A percentile compares a stretch with the other conserved stretches of the same genome.
Evolutionary conservation across 78 protist genomes (phyloP).

Genomic region (Monocercomonoides exilis): DNA sequence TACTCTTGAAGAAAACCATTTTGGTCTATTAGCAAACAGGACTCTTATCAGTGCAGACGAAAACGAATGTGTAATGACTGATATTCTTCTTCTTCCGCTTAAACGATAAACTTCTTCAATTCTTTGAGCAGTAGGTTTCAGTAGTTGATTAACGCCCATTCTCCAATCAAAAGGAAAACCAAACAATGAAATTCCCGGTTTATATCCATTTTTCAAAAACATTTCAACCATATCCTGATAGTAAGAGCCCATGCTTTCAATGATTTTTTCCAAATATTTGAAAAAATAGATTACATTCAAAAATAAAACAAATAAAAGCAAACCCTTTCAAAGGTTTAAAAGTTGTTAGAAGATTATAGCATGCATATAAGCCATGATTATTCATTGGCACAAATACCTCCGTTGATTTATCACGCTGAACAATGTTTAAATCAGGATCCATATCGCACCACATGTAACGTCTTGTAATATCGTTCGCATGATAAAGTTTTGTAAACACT

Average conservation of each 20-base stretch:
- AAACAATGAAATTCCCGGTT: neutral
- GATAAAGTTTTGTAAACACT: neutral
- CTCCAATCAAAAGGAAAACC: neutral
- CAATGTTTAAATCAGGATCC: neutral
- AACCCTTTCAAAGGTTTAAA: neutral
- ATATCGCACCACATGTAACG: neutral
- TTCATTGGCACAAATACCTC: neutral
- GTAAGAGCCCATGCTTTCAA: too few species aligned
- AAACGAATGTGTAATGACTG: neutral
- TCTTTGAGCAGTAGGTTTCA: neutral
- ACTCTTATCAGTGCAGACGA: neutral
- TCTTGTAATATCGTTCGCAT: neutral
- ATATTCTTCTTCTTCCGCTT: neutral
- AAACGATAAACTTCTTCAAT: neutral
- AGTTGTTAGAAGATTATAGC: neutral
- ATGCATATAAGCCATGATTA: neutral
- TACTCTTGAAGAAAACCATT: neutral
- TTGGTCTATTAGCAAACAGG: neutral
- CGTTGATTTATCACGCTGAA: neutral
- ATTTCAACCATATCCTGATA: too few species aligned
- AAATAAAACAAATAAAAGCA: neutral
- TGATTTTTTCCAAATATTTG: too few species aligned
- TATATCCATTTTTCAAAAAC: neutral
- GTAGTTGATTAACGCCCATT: neutral
- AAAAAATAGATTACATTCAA: too few species aligned